Evolutionary conservation across 2,329 filamentous ascomycete species (phyloP).

Genomic region (Didymella segeticola): DNA sequence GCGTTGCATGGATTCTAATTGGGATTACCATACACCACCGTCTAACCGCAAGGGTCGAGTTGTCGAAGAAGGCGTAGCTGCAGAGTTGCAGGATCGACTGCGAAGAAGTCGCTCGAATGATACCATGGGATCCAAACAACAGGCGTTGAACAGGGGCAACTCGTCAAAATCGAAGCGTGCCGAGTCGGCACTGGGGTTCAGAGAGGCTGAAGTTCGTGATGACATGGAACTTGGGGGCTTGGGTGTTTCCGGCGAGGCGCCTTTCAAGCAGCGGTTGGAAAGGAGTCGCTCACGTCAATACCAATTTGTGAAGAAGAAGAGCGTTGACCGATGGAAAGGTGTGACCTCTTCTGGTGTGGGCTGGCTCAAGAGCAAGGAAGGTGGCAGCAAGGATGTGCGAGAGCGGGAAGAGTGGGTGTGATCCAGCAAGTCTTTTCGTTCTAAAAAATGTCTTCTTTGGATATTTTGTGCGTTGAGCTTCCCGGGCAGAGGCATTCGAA

Average conservation of each 20-base stretch:
- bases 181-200: slow-evolving; percentile 42
- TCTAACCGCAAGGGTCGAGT: slow-evolving; percentile 45
- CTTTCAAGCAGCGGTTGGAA: slow-evolving; percentile 43
- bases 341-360: slow-evolving; percentile 44
- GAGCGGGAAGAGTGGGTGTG: slow-evolving; percentile 39
- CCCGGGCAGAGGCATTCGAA: neutral
- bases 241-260: slow-evolving; percentile 29
- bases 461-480: neutral
- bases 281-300: slow-evolving; percentile 42
- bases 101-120: slow-evolving; percentile 43
- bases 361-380: slow-evolving; percentile 43
- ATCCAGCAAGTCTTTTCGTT: neutral
- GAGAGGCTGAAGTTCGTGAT: slow-evolving; percentile 47
- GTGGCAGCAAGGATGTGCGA: slow-evolving; percentile 33
- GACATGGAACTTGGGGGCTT: slow-evolving; percentile 44
- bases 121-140: slow-evolving; percentile 32
- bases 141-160: slow-evolving; percentile 26
- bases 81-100: slow-evolving; percentile 38
- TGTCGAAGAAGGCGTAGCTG: slow-evolving; percentile 37
- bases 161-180: slow-evolving; percentile 33
- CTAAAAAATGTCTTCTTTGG: neutral
- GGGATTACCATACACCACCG: slow-evolving; percentile 44
- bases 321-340: slow-evolving; percentile 44
- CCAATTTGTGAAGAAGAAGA: slow-evolving; percentile 42
- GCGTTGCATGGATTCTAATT: slow-evolving; percentile 34